Base-by-base conservation (phyloP, 2,329 filamentous ascomycete genomes). In the Colletotrichum sp. region DNA sequence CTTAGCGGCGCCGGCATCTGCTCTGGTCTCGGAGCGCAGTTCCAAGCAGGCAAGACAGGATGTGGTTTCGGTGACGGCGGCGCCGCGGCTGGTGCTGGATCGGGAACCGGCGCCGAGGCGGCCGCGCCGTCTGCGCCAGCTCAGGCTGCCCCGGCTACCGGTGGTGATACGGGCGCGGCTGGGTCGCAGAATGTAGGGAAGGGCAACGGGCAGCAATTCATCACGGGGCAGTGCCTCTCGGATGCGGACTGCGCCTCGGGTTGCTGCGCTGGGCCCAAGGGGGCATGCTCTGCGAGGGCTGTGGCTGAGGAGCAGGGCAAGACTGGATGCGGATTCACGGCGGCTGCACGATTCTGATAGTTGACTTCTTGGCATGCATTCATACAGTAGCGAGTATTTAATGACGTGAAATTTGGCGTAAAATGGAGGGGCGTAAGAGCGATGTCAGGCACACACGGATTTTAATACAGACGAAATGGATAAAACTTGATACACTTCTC, bases 221-320 rank as follows among this genome's bases (percentile, higher is more conserved):
- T 81, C 74, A 80, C 78, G 8, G 79, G 79, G 6, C 69, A 65
- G 9, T 81, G 79, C 69, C 16, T 75, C 12, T 73, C 73, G 57
- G 61, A 79, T 54, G 77, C 76, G 18, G 79, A 81, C 69, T 82
- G 81, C 66, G 78, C 77, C 3, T 81, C 80, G 21, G 74, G 68
- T n/a, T 82, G 81, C 77, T 82, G 81, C 47, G 80, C 80, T 21
- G 76, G 66, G 12, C 73, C 71, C 2, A 74, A 63, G 62, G 71
- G 71, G 15, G 71, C 9, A 18, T 74, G 71, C 11, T 74, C 71
- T 27, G 71, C 71, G 12, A 61, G 34, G n/a, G 71, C 68, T 8
- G 71, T 74, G 29, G 71, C 71, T 11, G 63, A 66, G 11, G 68
- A 57, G 9, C 55, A 62, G 12, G 71, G 72, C 6, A 74, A 74